A percentile compares a stretch with the other conserved stretches of the same genome.
Evolutionary conservation across 495 filamentous ascomycete species (phyloP).

Genomic region (Aspergillus saccharolyticus): DNA sequence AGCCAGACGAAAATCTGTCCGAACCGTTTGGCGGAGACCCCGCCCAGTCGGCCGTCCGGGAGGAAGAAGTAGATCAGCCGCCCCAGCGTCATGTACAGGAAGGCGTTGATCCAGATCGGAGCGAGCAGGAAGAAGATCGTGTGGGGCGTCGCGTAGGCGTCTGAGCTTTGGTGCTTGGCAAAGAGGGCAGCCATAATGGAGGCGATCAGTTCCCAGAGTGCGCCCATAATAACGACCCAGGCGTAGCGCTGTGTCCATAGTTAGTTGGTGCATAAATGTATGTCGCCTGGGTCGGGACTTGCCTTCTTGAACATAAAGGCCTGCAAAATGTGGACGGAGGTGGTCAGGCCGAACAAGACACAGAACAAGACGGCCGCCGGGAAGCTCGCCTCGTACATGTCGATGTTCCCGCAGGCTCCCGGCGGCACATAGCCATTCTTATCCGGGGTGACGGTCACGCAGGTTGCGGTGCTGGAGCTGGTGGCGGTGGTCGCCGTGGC

Average conservation of each 20-base stretch:
- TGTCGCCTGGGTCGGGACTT: background rate
- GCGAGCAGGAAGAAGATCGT: constrained; percentile 27
- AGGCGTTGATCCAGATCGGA: constrained; percentile 53
- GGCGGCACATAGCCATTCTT: constrained; percentile 33
- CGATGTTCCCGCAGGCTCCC: constrained; percentile 24
- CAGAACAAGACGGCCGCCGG: constrained; percentile 34
- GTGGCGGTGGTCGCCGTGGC: background rate
- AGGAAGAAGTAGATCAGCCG: constrained; percentile 57
- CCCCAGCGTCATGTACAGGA: constrained; percentile 63
- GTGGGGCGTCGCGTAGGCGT: constrained; percentile 9
- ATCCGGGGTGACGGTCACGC: constrained; percentile 8
- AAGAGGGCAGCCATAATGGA: constrained; percentile 34
- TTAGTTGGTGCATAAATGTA: too few species aligned
- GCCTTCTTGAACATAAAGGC: constrained; percentile 27
- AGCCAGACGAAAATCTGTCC: constrained; percentile 56
- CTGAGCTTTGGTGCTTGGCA: constrained; percentile 20
- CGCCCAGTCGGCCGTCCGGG: constrained; percentile 39
- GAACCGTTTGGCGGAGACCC: constrained; percentile 46
- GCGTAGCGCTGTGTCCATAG: constrained; percentile 47
- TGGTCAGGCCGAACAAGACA: constrained; percentile 29
- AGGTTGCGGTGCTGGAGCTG: background rate
- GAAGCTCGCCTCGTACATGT: constrained; percentile 28
- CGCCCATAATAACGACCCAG: constrained; percentile 51
- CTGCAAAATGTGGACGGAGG: constrained; percentile 29
- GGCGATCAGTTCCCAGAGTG: constrained; percentile 40